Evolutionary conservation across 345 rosid species (phyloP).

Genomic region (Heritiera fomes): DNA sequence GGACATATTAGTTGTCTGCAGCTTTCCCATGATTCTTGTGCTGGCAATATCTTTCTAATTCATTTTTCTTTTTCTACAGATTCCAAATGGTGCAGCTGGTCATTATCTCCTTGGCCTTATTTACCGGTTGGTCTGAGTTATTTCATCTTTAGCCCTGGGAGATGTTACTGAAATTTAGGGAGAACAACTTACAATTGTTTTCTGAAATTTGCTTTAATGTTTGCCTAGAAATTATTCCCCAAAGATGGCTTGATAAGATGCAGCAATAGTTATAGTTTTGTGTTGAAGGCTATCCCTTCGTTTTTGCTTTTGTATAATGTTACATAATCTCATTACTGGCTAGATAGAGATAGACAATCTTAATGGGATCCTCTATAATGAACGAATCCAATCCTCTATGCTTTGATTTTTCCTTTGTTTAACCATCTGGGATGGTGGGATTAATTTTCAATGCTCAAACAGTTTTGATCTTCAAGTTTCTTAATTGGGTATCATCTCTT

Average conservation of each 20-base stretch:
- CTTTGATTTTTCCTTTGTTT: not conserved
- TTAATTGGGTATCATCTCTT: slow-evolving; percentile 21
- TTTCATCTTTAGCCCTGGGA: slow-evolving; percentile 17
- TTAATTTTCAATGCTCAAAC: not conserved
- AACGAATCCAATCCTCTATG: slow-evolving; percentile 3
- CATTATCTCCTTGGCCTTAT: slow-evolving; percentile 97
- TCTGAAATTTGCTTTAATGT: slow-evolving; percentile 6
- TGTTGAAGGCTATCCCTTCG: slow-evolving; percentile 2
- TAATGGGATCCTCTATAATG: not conserved
- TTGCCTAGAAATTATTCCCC: slow-evolving; percentile 5
- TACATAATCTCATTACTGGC: not conserved
- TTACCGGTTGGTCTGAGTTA: slow-evolving; percentile 61
- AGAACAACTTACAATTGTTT: not conserved
- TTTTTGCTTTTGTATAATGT: not conserved
- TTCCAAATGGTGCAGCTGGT: slow-evolving; percentile 97
- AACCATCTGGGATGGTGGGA: not conserved
- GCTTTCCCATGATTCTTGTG: slow-evolving; percentile 1
- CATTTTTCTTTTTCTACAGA: slow-evolving; percentile 42
- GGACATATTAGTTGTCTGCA: not conserved
- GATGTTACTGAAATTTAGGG: not conserved
- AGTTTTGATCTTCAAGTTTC: slow-evolving; percentile 20
- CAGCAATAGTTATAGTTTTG: not conserved
- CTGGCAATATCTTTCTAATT: slow-evolving; percentile 15
- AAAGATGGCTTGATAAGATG: not conserved
- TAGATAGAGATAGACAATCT: slow-evolving; percentile 5